Base-by-base conservation (phyloP, 352 stramenopile genomes). In the Ophiocytium majus region DNA sequence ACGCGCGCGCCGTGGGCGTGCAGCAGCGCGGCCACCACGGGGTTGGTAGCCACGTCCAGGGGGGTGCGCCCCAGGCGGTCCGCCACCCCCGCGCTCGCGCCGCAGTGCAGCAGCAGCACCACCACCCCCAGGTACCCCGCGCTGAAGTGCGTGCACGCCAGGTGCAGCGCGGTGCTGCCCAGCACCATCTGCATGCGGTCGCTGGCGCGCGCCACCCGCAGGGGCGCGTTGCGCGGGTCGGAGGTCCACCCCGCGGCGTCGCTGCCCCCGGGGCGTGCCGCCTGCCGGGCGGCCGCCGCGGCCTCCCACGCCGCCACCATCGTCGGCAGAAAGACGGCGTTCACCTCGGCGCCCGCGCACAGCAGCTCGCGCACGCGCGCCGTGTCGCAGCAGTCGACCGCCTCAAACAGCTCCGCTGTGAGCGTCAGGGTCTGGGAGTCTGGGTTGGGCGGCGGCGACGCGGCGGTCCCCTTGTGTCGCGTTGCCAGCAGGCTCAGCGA, bases 101-200 rank as follows among this genome's bases (percentile, higher is more conserved):
- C 84, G 63, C 49, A 49, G 33, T 85, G 84, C 35, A 88, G 84
- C 28, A 88, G 80, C 34, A 82, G 81, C 34, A 85, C 57, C 17
- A 88, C 43, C 9, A 88, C 83, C 0, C 74, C 64, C 9, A 76
- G 14, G 74, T 82, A 88, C 49, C 81, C 84, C 32, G 80, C 75
- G 75, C 84, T 83, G 31, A 88, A 82, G 74, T 85, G 80, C 5
- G 28, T 50, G 23, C 35, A 71, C 1, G 80, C 84, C 63, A 66
- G 49, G 50, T 88, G 84, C 9, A 88, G 74, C 14, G 84, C 80
- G 31, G 84, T 86, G 34, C 50, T 82, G 32, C 84, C 84, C 32
- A 35, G 66, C 37, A 88, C 43, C 43, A 57, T 14, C 43, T 57
- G 34, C 0, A 74, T 79, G 28, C 81, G 63, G 63, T 84, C 81